phyloP scores from a whole-genome alignment of 352 stramenopile species.

The Phytopythium montanum region DNA sequence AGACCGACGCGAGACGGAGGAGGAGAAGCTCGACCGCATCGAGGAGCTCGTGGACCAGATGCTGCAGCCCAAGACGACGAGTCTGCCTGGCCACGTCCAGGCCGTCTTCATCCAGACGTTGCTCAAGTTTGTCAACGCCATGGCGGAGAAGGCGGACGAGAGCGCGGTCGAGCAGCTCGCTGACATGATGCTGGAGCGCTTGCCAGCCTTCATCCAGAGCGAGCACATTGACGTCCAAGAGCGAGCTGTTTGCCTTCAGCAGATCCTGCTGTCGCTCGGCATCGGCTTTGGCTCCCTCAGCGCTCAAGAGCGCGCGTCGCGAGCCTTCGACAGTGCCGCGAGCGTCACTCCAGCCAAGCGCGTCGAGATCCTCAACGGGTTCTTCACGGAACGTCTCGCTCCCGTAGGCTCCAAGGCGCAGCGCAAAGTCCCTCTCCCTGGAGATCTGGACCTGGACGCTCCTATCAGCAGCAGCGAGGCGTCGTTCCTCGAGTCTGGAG shows the following conservation, averaged over 20 bases:
- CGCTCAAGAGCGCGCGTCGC: conserved; percentile 55
- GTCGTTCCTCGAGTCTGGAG: conserved; percentile 73
- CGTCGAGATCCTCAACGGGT: conserved; percentile 61
- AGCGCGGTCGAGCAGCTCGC: conserved; percentile 83
- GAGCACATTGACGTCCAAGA: conserved; percentile 95
- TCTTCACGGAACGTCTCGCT: conserved; percentile 80
- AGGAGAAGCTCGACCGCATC: conserved; percentile 86
- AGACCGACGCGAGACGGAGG: conserved; percentile 58
- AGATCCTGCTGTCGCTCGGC: conserved; percentile 57
- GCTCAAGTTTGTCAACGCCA: conserved; percentile 85
- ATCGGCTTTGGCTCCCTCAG: conserved; percentile 57
- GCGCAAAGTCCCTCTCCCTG: conserved; percentile 88
- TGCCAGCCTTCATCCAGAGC: conserved; percentile 89
- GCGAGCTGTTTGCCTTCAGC: conserved; percentile 85
- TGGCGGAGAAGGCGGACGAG: conserved; percentile 69
- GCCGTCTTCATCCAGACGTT: conserved; percentile 94
- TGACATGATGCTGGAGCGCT: conserved; percentile 75
- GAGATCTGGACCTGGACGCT: conserved; percentile 65
- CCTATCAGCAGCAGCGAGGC: conserved; percentile 54
- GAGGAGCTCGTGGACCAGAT: conserved; percentile 81
- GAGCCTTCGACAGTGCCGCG: conserved; percentile 58
- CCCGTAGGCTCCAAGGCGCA: conserved; percentile 91
- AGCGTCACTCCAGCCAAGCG: conserved; percentile 39
- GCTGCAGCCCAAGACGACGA: conserved; percentile 74
- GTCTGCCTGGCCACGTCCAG: conserved; percentile 87